Evolutionary conservation across 169 alveolate genomes (phyloP).

Genomic region (Babesia microti): DNA sequence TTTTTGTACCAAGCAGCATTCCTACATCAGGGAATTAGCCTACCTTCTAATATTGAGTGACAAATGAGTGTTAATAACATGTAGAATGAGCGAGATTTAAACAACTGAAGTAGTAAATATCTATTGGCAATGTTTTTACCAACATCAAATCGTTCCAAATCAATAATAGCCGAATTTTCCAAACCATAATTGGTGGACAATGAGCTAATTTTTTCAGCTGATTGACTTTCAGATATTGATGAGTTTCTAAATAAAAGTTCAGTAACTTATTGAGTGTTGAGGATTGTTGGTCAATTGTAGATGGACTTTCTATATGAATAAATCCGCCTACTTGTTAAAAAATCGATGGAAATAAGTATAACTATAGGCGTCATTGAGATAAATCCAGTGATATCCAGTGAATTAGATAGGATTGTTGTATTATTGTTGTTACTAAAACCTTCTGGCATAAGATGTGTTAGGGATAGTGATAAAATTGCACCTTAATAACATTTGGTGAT

Average conservation of each 20-base stretch:
- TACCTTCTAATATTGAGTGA: conserved; percentile 44
- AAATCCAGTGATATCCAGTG: conserved; percentile 33
- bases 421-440: conserved; percentile 18
- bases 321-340: conserved; percentile 22
- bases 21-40: conserved; percentile 8
- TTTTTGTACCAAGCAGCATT: conserved; percentile 20
- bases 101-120: too few species aligned
- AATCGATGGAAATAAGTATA: conserved; percentile 31
- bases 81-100: conserved; percentile 30
- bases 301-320: not conserved
- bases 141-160: too few species aligned
- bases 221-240: too few species aligned
- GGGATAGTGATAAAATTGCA: conserved; percentile 36
- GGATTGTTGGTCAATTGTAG: conserved; percentile 5
- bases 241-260: too few species aligned
- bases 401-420: conserved; percentile 1
- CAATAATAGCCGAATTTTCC: too few species aligned
- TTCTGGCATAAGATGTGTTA: conserved; percentile 44
- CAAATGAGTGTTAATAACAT: conserved; percentile 32
- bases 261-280: conserved; percentile 9
- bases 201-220: too few species aligned
- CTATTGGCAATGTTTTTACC: too few species aligned
- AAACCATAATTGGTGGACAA: too few species aligned
- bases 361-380: conserved; percentile 32
- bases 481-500: conserved; percentile 7